Conservation (phyloP, 495 filamentous ascomycete genomes). For the Umbilicaria muhlenbergii region DNA sequence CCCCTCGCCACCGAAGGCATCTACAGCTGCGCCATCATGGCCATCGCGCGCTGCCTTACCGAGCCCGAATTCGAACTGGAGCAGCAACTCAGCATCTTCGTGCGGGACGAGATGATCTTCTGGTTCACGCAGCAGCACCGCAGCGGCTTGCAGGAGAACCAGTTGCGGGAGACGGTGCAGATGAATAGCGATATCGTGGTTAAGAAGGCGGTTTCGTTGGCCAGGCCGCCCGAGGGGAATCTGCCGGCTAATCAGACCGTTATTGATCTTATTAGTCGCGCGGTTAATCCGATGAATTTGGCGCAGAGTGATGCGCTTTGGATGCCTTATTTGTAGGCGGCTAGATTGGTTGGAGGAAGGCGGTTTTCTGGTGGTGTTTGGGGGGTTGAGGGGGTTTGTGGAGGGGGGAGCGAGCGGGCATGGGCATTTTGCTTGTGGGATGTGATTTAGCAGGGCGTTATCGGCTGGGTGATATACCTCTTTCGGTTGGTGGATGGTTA, state of each 20-base stretch:
- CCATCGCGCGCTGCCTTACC: constrained; percentile 87
- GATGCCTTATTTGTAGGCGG: constrained; percentile 79
- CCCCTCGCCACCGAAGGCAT: constrained; percentile 91
- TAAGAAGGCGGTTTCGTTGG: constrained; percentile 71
- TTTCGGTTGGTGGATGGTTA: too few relatives aligned
- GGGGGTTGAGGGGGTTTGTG: too few relatives aligned
- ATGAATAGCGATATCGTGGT: constrained; percentile 80
- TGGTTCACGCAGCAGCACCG: constrained; percentile 83
- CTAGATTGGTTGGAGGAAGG: not conserved
- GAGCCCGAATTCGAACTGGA: constrained; percentile 79
- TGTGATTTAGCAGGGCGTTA: too few relatives aligned
- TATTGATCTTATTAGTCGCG: constrained; percentile 73
- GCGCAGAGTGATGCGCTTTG: constrained; percentile 78
- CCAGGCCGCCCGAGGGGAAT: constrained; percentile 44
- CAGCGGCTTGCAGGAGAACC: constrained; percentile 42
- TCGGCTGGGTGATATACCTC: too few relatives aligned
- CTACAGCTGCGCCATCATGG: constrained; percentile 83
- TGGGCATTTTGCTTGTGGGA: too few relatives aligned
- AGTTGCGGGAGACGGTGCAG: constrained; percentile 75
- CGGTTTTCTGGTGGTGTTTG: not conserved
- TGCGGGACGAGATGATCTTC: constrained; percentile 94
- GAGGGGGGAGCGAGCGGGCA: too few relatives aligned
- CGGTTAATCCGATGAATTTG: constrained; percentile 75
- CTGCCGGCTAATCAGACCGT: constrained; percentile 93
- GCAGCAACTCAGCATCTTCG: constrained; percentile 81